Conservation (phyloP, 2,329 filamentous ascomycete species). For the Ophiostoma montium region DNA sequence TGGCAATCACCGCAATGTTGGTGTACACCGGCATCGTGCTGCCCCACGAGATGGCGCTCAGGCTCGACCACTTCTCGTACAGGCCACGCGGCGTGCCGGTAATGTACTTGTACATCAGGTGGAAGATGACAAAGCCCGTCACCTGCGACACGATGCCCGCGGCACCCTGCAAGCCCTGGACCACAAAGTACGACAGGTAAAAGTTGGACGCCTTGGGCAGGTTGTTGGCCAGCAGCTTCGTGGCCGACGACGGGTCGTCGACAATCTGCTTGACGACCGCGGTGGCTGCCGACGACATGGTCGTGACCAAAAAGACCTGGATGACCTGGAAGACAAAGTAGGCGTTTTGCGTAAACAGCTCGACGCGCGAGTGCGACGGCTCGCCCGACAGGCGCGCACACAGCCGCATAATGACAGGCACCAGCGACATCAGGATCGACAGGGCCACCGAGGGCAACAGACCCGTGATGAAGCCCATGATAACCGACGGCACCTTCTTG, state of each 20-base stretch:
- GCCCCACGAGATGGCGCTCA: constrained; percentile 69
- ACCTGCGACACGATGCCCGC: constrained; percentile 59
- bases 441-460: constrained; percentile 69
- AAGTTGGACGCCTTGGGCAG: constrained; percentile 83
- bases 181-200: constrained; percentile 87
- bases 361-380: constrained; percentile 64
- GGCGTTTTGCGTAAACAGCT: constrained; percentile 78
- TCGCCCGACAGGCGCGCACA: constrained; percentile 71
- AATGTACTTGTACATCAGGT: constrained; percentile 58
- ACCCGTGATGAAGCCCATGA: constrained; percentile 73
- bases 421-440: constrained; percentile 70
- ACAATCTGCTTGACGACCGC: constrained; percentile 50
- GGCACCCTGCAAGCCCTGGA: constrained; percentile 75
- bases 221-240: constrained; percentile 53
- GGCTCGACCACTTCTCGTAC: constrained; percentile 61
- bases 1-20: constrained; percentile 63
- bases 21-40: constrained; percentile 70
- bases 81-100: constrained; percentile 68
- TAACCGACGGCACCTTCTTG: constrained; percentile 48
- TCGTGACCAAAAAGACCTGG: constrained; percentile 76
- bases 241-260: constrained; percentile 44
- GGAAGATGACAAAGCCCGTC: constrained; percentile 57
- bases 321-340: constrained; percentile 85
- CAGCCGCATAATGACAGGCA: constrained; percentile 69
- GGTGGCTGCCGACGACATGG: constrained; percentile 66